Conservation (phyloP, 805 yeast genomes). For the Wilhelminamyces savonicus region DNA sequence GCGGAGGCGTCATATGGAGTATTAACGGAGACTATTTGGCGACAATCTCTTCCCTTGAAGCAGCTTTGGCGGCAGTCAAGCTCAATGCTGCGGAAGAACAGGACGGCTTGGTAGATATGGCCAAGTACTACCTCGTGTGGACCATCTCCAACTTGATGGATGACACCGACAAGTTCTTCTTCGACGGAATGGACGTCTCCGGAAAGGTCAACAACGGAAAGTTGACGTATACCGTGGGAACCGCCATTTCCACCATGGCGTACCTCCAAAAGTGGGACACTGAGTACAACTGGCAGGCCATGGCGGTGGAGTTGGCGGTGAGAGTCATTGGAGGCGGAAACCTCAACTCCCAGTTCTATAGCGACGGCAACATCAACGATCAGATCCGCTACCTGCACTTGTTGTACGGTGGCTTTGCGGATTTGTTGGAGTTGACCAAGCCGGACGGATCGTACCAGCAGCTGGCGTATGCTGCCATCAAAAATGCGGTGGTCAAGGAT, state of each 20-base stretch:
- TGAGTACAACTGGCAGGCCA: slow-evolving; percentile 1
- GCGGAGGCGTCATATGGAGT: no score
- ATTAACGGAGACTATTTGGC: no score
- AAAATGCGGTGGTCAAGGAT: slow-evolving; percentile 11
- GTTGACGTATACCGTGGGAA: slow-evolving; percentile 9
- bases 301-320: slow-evolving; percentile 7
- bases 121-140: no score
- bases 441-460: slow-evolving; percentile 9
- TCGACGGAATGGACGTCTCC: slow-evolving; percentile 5
- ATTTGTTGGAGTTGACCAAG: slow-evolving; percentile 8
- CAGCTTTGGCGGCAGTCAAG: no score
- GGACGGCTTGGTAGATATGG: no score
- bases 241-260: slow-evolving; percentile 6
- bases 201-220: slow-evolving; percentile 6
- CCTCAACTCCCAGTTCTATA: slow-evolving; percentile 11
- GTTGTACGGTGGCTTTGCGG: slow-evolving; percentile 11
- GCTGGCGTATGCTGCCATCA: slow-evolving; percentile 12
- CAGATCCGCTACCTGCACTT: slow-evolving; percentile 10
- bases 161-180: slow-evolving; percentile 4
- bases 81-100: no score
- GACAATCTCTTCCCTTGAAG: no score
- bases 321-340: slow-evolving; percentile 6
- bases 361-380: slow-evolving; percentile 13
- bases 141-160: neutral
- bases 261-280: slow-evolving; percentile 1